A percentile compares a stretch with the other conserved stretches of the same genome.
Conservation (phyloP, 345 rosid genomes). For the Passiflora organensis region DNA sequence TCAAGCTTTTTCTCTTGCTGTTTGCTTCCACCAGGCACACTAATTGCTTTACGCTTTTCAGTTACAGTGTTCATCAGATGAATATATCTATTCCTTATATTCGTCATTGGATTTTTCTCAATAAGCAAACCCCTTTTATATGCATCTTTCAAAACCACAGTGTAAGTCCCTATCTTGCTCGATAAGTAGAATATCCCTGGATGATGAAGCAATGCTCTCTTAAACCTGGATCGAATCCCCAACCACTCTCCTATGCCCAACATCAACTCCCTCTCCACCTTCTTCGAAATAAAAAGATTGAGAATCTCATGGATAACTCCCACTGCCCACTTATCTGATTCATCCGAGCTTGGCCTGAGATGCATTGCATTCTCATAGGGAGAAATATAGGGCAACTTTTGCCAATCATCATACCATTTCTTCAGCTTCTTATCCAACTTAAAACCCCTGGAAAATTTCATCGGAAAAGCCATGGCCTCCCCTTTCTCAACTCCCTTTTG, state of each 20-base stretch:
- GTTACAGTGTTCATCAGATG: constrained; percentile 66
- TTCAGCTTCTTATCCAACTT: constrained; percentile 70
- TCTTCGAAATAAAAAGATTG: constrained; percentile 68
- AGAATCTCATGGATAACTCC: constrained; percentile 75
- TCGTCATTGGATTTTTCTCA: constrained; percentile 52
- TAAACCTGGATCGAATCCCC: constrained; percentile 78
- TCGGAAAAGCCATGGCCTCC: constrained; percentile 44
- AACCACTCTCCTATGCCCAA: constrained; percentile 60
- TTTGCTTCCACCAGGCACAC: constrained; percentile 32
- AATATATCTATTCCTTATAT: constrained; percentile 54
- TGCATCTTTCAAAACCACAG: constrained; percentile 74
- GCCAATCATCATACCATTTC: constrained; percentile 79
- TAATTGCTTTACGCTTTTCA: constrained; percentile 35
- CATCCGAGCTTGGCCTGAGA: constrained; percentile 52
- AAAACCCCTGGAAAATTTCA: constrained; percentile 56
- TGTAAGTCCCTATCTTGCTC: constrained; percentile 53
- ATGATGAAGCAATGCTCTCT: constrained; percentile 71
- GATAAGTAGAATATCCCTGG: constrained; percentile 77
- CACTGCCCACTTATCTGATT: constrained; percentile 76
- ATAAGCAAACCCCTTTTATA: constrained; percentile 66
- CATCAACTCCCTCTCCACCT: constrained; percentile 54
- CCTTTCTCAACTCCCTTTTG: constrained; percentile 37
- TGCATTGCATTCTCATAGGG: constrained; percentile 66
- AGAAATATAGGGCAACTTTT: constrained; percentile 74
- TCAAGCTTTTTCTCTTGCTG: constrained; percentile 32